phyloP scores from a whole-genome alignment of 331 rosid species.

The Cydonia oblonga region DNA sequence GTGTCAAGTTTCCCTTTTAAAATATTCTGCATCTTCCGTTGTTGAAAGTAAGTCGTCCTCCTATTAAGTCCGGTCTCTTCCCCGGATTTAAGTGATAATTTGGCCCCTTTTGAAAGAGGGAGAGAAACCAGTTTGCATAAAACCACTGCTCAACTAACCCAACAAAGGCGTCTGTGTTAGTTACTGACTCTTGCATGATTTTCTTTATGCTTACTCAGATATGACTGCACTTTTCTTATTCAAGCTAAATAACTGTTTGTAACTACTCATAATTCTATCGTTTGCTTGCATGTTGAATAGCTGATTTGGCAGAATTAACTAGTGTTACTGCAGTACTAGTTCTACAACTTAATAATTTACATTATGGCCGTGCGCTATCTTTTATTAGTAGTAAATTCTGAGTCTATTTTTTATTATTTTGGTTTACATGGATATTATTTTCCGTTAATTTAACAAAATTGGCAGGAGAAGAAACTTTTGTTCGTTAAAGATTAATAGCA shows the following conservation, averaged over 20 bases:
- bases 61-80: neutral
- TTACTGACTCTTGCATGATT: neutral
- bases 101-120: too few relatives aligned
- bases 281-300: neutral
- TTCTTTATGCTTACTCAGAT: neutral
- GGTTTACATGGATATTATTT: neutral
- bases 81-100: neutral
- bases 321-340: neutral
- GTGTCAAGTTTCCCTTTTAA: neutral
- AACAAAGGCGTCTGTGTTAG: neutral
- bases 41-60: neutral
- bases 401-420: neutral
- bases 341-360: neutral
- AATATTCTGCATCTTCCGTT: neutral
- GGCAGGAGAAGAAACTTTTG: neutral
- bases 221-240: neutral
- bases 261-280: neutral
- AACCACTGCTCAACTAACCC: too few relatives aligned
- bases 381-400: neutral
- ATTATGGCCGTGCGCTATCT: neutral
- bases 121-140: too few relatives aligned
- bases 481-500: neutral
- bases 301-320: neutral
- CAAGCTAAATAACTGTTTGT: neutral
- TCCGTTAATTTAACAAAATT: neutral